Evolutionary conservation across 2,329 filamentous ascomycete species (phyloP).

Genomic region (Aspergillus floridensis): DNA sequence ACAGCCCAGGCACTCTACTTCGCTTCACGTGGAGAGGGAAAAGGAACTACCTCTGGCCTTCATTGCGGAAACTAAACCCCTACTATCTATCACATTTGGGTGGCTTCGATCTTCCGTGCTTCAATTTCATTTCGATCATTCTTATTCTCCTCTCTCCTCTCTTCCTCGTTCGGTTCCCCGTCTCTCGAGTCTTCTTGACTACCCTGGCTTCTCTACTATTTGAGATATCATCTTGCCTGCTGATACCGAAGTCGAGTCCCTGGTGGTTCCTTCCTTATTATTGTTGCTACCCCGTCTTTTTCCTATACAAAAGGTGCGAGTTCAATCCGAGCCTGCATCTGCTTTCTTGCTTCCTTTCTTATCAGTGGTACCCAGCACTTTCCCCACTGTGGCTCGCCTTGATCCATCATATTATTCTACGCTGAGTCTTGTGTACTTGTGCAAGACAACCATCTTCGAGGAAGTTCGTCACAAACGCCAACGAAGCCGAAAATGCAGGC

Average conservation of each 20-base stretch:
- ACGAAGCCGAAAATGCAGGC: slow-evolving; percentile 11
- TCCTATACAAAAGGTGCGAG: not conserved
- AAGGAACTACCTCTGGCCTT: not conserved
- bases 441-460: not conserved
- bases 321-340: not conserved
- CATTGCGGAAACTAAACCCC: slow-evolving; percentile 2
- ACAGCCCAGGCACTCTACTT: not conserved
- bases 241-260: not conserved
- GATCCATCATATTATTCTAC: not conserved
- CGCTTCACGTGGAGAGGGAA: not conserved
- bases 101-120: not conserved
- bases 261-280: not conserved
- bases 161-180: not conserved
- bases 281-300: not conserved
- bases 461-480: not conserved
- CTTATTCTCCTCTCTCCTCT: not conserved
- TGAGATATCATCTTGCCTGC: not conserved
- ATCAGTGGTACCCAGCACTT: too few species aligned
- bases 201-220: not conserved
- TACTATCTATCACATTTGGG: slow-evolving; percentile 4
- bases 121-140: not conserved
- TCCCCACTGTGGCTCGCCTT: not conserved
- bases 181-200: not conserved
- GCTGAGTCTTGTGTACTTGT: too few species aligned
- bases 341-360: too few species aligned